Conservation (phyloP, 805 yeast species). For the Spathaspora girioi region DNA sequence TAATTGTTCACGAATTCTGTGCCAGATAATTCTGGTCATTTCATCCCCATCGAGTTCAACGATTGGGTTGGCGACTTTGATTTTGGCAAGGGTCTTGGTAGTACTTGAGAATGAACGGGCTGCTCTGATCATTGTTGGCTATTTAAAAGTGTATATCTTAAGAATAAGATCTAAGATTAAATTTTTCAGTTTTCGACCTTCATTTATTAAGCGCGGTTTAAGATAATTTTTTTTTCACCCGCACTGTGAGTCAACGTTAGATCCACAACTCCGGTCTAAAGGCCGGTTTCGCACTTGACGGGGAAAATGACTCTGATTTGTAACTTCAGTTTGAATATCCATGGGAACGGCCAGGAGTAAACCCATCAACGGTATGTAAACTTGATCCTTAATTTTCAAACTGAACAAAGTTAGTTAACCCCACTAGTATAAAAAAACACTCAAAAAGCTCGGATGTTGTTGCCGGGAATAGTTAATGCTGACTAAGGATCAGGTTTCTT, state of each 20-base stretch:
- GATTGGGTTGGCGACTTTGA: constrained; percentile 67
- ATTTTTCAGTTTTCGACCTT: background rate
- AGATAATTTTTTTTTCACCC: background rate
- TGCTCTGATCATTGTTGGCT: background rate
- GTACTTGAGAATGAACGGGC: constrained; percentile 13
- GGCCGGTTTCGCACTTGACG: constrained; percentile 11
- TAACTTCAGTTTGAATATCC: background rate
- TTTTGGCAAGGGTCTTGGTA: constrained; percentile 32
- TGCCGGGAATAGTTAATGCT: too few species aligned
- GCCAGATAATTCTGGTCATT: constrained; percentile 85
- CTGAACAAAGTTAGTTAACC: too few species aligned
- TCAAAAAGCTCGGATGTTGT: too few species aligned
- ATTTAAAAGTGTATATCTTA: background rate
- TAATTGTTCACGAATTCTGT: constrained; percentile 63
- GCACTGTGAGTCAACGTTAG: constrained; percentile 3
- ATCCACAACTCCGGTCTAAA: constrained; percentile 5
- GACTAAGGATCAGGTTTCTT: too few species aligned
- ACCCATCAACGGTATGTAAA: background rate
- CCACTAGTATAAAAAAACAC: too few species aligned
- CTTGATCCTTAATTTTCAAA: too few species aligned
- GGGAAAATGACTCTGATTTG: background rate
- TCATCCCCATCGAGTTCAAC: constrained; percentile 85
- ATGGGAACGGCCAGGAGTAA: background rate
- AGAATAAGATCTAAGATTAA: background rate
- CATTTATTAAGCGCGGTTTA: background rate